These are phyloP conservation scores for Macaranga tanarius DNA, from an alignment of 441 rosid genomes.

Conservation along the genomic window DNA sequence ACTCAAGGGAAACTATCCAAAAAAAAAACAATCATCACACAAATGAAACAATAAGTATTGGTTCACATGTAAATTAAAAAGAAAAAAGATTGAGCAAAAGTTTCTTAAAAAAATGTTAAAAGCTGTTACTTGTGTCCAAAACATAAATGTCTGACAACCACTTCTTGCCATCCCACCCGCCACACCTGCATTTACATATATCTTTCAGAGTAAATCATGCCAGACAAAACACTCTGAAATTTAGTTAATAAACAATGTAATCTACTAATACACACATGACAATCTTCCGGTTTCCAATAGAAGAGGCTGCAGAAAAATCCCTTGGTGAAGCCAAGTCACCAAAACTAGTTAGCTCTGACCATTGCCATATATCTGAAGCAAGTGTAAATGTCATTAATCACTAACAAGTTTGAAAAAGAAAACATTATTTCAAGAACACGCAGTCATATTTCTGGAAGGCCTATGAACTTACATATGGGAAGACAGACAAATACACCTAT, in stretches of 20 bases:
- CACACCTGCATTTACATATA: constrained; percentile 64
- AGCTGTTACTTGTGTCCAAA: constrained; percentile 82
- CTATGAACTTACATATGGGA: background rate
- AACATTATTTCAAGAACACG: constrained; percentile 4
- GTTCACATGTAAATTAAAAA: background rate
- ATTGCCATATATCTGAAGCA: constrained; percentile 94
- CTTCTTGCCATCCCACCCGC: constrained; percentile 99
- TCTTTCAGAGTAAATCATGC: constrained; percentile 19
- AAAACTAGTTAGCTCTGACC: constrained; percentile 92
- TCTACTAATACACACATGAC: constrained; percentile 60
- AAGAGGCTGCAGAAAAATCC: constrained; percentile 92
- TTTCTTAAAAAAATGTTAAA: constrained; percentile 12
- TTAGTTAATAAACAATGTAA: constrained; percentile 22
- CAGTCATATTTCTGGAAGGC: background rate
- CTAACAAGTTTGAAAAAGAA: background rate
- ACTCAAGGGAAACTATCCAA: constrained; percentile 88
- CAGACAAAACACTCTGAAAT: constrained; percentile 10
- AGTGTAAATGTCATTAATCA: constrained; percentile 19
- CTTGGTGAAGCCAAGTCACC: constrained; percentile 96
- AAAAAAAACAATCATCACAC: constrained; percentile 23
- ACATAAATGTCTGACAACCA: constrained; percentile 97
- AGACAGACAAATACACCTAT: background rate
- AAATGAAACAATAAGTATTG: background rate
- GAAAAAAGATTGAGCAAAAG: constrained; percentile 11
- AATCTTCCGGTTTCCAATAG: constrained; percentile 83